phyloP scores from a whole-genome alignment of 768 basidiomycete genomes.

The Pleurotus giganteus region DNA sequence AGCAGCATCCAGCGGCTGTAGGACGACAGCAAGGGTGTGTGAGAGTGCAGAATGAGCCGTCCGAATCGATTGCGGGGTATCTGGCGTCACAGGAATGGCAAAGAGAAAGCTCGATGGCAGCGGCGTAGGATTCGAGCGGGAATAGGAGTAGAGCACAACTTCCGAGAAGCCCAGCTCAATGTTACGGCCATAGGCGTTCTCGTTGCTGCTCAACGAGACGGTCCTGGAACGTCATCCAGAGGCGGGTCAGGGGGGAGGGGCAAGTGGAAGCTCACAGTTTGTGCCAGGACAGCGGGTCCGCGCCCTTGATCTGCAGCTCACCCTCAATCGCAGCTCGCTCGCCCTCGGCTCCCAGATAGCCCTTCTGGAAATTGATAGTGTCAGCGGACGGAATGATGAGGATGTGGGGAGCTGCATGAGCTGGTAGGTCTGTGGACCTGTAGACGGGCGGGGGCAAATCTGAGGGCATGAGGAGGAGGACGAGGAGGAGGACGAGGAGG shows the following conservation, averaged over 20 bases:
- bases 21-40: conserved; percentile 66
- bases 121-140: conserved; percentile 29
- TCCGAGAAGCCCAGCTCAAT: conserved; percentile 66
- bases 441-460: conserved; percentile 62
- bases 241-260: conserved; percentile 12
- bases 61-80: conserved; percentile 82
- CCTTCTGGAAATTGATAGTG: conserved; percentile 79
- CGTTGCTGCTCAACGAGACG: conserved; percentile 63
- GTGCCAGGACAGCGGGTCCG: conserved; percentile 53
- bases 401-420: conserved; percentile 55
- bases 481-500: conserved; percentile 11
- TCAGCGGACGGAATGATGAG: conserved; percentile 72
- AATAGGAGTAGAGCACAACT: conserved; percentile 50
- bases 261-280: conserved; percentile 58
- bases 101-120: conserved; percentile 74
- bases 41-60: conserved; percentile 72
- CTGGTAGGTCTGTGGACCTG: too few species aligned
- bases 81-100: conserved; percentile 72
- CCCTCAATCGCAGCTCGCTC: conserved; percentile 85
- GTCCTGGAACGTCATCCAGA: conserved; percentile 40
- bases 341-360: conserved; percentile 79
- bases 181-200: conserved; percentile 56
- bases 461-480: conserved; percentile 26
- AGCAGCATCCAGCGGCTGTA: conserved; percentile 48
- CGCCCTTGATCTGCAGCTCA: conserved; percentile 81